These are phyloP conservation scores for Amoeboaphelidium protococcarum DNA, from an alignment of 371 early-diverging fungal species.

Conservation along the genomic window DNA sequence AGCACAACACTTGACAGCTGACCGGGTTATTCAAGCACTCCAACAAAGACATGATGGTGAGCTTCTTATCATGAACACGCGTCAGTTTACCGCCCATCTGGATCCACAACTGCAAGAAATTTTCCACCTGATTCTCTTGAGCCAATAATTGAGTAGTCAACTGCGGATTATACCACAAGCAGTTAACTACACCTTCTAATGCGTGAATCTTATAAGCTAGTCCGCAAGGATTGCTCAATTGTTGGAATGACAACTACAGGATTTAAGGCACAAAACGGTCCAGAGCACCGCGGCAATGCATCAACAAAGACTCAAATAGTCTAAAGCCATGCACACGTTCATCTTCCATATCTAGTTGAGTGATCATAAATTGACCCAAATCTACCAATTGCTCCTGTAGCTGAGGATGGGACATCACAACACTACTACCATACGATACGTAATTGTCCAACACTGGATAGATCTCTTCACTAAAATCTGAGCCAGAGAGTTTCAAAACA, in stretches of 20 bases:
- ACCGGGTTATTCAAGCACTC: background rate
- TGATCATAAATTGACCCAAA: slow-evolving; percentile 14
- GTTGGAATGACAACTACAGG: background rate
- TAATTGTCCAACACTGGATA: slow-evolving; percentile 57
- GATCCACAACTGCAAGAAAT: background rate
- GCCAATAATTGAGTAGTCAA: background rate
- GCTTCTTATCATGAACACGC: background rate
- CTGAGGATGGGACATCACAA: slow-evolving; percentile 26
- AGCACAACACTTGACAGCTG: background rate
- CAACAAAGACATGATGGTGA: background rate
- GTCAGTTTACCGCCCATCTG: background rate
- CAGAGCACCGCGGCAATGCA: background rate
- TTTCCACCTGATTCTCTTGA: background rate
- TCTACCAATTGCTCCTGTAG: slow-evolving; percentile 24
- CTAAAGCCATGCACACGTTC: background rate
- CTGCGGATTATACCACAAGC: background rate
- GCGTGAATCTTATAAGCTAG: background rate
- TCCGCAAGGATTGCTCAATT: background rate
- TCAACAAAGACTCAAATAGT: background rate
- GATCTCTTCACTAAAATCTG: slow-evolving; percentile 57
- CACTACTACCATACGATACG: slow-evolving; percentile 46
- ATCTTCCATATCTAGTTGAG: slow-evolving; percentile 2
- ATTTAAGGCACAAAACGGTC: background rate
- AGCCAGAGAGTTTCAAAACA: slow-evolving; percentile 38
- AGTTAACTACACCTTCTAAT: background rate